Conservation (phyloP, 129 eudicot genomes). For the Rutidosis leptorrhynchoides region DNA sequence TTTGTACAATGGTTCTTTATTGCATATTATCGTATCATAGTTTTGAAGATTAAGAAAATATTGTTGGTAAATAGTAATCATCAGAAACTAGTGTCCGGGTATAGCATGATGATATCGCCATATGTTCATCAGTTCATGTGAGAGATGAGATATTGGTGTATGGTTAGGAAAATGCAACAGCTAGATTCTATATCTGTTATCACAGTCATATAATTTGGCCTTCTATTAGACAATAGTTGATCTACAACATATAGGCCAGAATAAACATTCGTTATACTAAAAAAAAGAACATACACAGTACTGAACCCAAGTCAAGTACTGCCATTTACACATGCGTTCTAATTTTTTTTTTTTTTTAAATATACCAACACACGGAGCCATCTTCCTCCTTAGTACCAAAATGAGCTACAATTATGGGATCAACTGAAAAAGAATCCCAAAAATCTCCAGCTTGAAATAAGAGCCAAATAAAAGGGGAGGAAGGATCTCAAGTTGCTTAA, state of each 20-base stretch:
- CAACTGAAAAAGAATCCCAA: not conserved
- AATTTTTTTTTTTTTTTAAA: not conserved
- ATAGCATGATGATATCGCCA: too few relatives aligned
- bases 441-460: not conserved
- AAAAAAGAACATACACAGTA: not conserved
- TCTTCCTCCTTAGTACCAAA: not conserved
- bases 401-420: not conserved
- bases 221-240: too few relatives aligned
- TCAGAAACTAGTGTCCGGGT: too few relatives aligned
- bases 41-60: too few relatives aligned
- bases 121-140: too few relatives aligned
- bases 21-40: too few relatives aligned
- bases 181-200: too few relatives aligned
- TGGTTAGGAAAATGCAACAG: too few relatives aligned
- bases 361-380: not conserved
- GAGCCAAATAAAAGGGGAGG: constrained; percentile 1
- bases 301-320: not conserved
- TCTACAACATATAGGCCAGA: not conserved
- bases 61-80: too few relatives aligned
- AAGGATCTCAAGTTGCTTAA: not conserved
- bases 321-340: not conserved
- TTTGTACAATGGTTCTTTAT: too few relatives aligned
- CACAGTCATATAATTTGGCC: too few relatives aligned
- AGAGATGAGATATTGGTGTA: too few relatives aligned
- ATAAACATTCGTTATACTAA: not conserved